Evolutionary conservation across 805 yeast species (phyloP).

Genomic region (Spathaspora arborariae): DNA sequence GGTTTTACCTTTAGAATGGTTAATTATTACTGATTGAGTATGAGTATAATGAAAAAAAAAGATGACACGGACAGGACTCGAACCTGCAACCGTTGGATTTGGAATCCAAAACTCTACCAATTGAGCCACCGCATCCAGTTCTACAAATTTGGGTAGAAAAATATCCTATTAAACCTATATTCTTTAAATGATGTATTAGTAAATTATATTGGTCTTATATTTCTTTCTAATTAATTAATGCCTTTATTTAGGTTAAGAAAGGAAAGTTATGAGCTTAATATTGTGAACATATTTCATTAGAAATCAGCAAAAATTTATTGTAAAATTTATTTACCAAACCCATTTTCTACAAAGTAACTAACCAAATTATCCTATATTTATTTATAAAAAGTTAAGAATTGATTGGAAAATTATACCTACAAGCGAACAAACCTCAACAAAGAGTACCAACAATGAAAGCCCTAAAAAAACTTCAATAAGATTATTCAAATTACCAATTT

Average conservation of each 20-base stretch:
- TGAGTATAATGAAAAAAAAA: slow-evolving; percentile 1
- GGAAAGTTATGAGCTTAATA: too few species aligned
- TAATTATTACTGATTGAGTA: background rate
- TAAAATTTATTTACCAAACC: too few species aligned
- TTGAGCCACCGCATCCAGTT: slow-evolving; percentile 35
- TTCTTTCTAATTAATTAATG: too few species aligned
- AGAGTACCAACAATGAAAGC: background rate
- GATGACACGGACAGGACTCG: slow-evolving; percentile 73
- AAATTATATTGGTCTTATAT: background rate
- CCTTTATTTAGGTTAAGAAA: too few species aligned
- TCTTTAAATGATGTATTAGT: too few species aligned
- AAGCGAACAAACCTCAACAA: background rate
- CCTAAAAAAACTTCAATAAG: background rate
- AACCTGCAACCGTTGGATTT: slow-evolving; percentile 83
- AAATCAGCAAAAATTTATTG: too few species aligned
- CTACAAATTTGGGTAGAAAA: slow-evolving; percentile 2
- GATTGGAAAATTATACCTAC: background rate
- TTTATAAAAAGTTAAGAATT: background rate
- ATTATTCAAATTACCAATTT: background rate
- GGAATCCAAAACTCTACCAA: slow-evolving; percentile 43
- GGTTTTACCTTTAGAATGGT: too few species aligned
- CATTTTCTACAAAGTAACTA: too few species aligned
- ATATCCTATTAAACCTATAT: too few species aligned
- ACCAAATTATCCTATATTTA: too few species aligned
- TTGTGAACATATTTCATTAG: too few species aligned